Evolutionary conservation across 2,329 filamentous ascomycete species (phyloP), one percentile per base, ranked within the genome.

Genomic region (Ophiostoma australiae): DNA sequence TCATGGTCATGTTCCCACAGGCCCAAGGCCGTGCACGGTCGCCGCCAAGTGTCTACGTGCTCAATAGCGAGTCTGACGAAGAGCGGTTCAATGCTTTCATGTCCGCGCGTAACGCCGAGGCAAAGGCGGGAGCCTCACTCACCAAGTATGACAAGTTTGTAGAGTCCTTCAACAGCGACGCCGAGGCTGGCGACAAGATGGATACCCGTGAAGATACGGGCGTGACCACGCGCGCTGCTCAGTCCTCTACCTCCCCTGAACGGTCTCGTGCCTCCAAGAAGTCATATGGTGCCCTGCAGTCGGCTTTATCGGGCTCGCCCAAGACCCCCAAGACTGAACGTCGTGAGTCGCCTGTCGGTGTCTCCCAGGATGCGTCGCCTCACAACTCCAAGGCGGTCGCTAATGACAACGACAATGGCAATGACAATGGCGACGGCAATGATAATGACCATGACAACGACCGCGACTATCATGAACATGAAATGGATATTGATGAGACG

Each of bases 1-100:
- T 74, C 23, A 74, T 74, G 73, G 70, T 74, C 0, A 71, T 69
- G 11, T 23, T 73, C 5, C 70, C 72, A 1, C 71, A 41, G 5
- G 70, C 72, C 1, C 71, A 41, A 5, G 70, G 70, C 10, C 72
- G 69, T 33, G 55, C 67, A 44, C 73, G 71, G 2, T 74, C 73
- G 27, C 71, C 73, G 13, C 70, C 73, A 0, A 71, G 31, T 7
- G 70, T 74, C 15, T 72, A 69, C 13, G n/a, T 68, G 31, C 68
- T 74, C 2, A 15, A 65, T 2, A 69, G 69, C 20, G 70, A 68
- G n/a, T 68, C 44, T 8, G 73, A 74, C 17, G 70, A 72, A 27
- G 70, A 72, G 63, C 70, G 70, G 1, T 74, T 68, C 11, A 58
- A 23, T 2, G 67, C 70, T 8, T 74, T 70, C 27, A 68, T 72